Conservation (phyloP, 345 rosid genomes). For the Acer saccharum region DNA sequence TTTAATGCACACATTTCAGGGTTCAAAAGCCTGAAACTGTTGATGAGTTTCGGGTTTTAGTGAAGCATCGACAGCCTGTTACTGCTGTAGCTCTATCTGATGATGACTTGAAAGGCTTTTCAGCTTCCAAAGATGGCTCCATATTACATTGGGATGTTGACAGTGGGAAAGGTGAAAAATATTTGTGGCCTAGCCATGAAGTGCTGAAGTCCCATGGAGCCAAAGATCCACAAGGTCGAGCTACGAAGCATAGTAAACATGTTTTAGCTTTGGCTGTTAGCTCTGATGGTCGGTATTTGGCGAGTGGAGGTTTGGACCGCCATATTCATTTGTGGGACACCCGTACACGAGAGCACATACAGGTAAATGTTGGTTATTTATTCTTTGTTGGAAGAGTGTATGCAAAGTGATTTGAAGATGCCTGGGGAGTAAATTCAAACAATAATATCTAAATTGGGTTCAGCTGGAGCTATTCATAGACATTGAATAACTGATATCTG, state of each 20-base stretch:
- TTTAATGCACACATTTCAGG: constrained; percentile 40
- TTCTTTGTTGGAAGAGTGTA: background rate
- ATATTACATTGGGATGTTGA: constrained; percentile 88
- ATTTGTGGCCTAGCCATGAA: constrained; percentile 77
- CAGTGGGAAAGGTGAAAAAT: constrained; percentile 66
- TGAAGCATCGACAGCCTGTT: constrained; percentile 80
- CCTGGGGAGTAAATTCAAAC: background rate
- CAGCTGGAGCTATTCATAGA: background rate
- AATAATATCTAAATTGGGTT: background rate
- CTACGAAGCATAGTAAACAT: constrained; percentile 67
- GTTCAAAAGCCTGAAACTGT: constrained; percentile 61
- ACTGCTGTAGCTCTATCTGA: constrained; percentile 86
- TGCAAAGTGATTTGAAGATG: background rate
- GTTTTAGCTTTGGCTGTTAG: constrained; percentile 87
- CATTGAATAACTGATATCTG: background rate
- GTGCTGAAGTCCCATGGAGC: constrained; percentile 70
- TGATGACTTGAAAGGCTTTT: constrained; percentile 82
- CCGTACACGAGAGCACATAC: constrained; percentile 80
- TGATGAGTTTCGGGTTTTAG: constrained; percentile 49
- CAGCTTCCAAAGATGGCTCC: constrained; percentile 89
- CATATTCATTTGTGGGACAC: constrained; percentile 98
- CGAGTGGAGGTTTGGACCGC: constrained; percentile 90
- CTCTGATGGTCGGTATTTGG: constrained; percentile 91
- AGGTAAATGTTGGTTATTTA: constrained; percentile 42
- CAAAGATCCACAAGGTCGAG: constrained; percentile 71